Conservation (phyloP, 331 rosid species). For the Prunus yedoensis region DNA sequence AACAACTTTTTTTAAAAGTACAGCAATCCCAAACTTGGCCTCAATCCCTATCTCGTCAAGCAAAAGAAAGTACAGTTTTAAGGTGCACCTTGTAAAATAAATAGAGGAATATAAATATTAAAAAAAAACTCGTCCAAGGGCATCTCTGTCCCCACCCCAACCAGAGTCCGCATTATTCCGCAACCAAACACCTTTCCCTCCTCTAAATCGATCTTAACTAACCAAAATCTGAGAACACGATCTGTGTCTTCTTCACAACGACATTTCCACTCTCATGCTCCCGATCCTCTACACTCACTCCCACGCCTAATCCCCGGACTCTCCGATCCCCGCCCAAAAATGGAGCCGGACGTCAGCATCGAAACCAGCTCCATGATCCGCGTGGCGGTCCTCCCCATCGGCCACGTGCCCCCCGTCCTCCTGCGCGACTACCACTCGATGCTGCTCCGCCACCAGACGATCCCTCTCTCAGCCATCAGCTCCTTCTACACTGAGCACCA, state of each 20-base stretch:
- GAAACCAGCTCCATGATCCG: slow-evolving; percentile 85
- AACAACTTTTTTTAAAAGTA: too few species aligned
- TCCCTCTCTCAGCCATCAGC: slow-evolving; percentile 84
- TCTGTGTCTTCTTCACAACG: background rate
- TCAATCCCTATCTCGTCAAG: too few species aligned
- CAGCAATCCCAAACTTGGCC: too few species aligned
- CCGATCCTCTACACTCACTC: background rate
- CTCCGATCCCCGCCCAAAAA: slow-evolving; percentile 20
- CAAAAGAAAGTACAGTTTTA: too few species aligned
- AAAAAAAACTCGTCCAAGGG: background rate
- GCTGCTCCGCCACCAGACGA: slow-evolving; percentile 74
- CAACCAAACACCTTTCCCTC: background rate
- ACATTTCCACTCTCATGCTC: background rate
- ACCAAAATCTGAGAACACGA: background rate
- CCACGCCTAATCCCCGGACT: background rate
- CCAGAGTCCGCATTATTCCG: background rate
- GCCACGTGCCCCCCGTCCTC: slow-evolving; percentile 54
- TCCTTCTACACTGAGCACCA: slow-evolving; percentile 93
- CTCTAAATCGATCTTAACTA: background rate
- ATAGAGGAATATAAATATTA: too few species aligned
- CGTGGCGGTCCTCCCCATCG: slow-evolving; percentile 87
- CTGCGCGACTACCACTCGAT: slow-evolving; percentile 78
- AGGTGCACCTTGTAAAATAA: too few species aligned
- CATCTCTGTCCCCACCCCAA: background rate
- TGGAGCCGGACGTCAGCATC: slow-evolving; percentile 97